phyloP scores from a whole-genome alignment of 2,329 filamentous ascomycete genomes.

The Sclerotinia minor region DNA sequence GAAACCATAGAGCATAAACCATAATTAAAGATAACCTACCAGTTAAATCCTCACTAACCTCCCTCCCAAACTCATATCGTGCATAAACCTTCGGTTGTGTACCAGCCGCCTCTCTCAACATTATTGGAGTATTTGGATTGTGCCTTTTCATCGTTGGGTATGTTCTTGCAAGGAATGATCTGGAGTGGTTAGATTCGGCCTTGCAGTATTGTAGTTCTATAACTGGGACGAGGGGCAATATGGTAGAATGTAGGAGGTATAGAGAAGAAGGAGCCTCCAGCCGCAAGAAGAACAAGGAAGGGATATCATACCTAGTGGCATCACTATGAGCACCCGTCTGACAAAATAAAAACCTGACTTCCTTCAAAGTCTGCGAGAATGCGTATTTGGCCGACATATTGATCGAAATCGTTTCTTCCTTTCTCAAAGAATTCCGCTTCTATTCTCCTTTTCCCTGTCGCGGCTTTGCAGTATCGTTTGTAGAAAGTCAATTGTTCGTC shows the following conservation, averaged over 20 bases:
- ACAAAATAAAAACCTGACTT: constrained; percentile 96
- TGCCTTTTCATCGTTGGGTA: constrained; percentile 99
- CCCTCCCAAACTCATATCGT: constrained; percentile 76
- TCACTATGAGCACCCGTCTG: constrained; percentile 90
- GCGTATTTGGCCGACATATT: constrained; percentile 90
- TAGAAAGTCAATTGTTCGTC: constrained; percentile 7
- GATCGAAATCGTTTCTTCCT: constrained; percentile 31
- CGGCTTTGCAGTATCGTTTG: not conserved
- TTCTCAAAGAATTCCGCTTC: constrained; percentile 26
- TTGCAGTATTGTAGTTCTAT: not conserved
- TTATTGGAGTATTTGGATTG: constrained; percentile 90
- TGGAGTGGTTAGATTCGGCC: constrained; percentile 44
- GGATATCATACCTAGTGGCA: constrained; percentile 69
- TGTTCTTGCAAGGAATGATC: constrained; percentile 83
- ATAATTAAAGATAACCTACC: constrained; percentile 45
- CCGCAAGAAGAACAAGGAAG: not conserved
- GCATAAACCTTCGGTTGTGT: constrained; percentile 85
- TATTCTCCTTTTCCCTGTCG: not conserved
- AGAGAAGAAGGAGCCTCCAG: too few relatives aligned
- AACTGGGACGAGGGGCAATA: not conserved
- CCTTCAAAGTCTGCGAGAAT: constrained; percentile 85
- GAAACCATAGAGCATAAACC: not conserved
- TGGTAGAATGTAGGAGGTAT: too few relatives aligned
- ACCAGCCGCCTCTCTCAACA: constrained; percentile 88
- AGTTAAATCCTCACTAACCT: constrained; percentile 63